Evolutionary conservation across 805 yeast species (phyloP).

Genomic region (Zygoascus flipseniorum): DNA sequence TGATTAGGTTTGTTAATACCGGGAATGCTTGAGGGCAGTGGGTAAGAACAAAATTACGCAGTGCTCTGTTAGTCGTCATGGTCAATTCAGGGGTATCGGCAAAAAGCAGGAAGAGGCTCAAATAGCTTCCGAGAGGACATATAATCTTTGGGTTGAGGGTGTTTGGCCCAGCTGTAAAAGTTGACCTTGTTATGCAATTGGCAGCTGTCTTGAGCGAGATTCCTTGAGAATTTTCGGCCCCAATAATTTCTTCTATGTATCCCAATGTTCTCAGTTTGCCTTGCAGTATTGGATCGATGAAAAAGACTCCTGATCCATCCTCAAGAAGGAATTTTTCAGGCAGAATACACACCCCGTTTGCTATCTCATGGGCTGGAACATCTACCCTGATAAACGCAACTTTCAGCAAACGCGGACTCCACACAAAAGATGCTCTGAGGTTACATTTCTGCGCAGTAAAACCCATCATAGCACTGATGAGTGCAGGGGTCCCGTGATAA

Average conservation of each 20-base stretch:
- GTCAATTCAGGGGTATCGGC: not conserved
- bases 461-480: not conserved
- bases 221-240: not conserved
- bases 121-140: not conserved
- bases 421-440: not conserved
- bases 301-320: not conserved
- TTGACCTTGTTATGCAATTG: not conserved
- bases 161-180: not conserved
- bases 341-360: not conserved
- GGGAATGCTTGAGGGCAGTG: constrained; percentile 1
- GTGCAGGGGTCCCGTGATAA: not conserved
- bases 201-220: not conserved
- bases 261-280: not conserved
- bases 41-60: not conserved
- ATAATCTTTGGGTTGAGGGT: not conserved
- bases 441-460: not conserved
- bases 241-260: not conserved
- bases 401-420: not conserved
- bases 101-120: not conserved
- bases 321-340: not conserved
- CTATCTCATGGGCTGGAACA: not conserved
- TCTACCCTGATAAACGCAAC: not conserved
- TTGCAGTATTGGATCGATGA: not conserved
- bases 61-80: not conserved
- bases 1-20: not conserved